A percentile compares a stretch with the other conserved stretches of the same genome.
phyloP scores from a whole-genome alignment of 306 rosid species.

The Arachis stenosperma region DNA sequence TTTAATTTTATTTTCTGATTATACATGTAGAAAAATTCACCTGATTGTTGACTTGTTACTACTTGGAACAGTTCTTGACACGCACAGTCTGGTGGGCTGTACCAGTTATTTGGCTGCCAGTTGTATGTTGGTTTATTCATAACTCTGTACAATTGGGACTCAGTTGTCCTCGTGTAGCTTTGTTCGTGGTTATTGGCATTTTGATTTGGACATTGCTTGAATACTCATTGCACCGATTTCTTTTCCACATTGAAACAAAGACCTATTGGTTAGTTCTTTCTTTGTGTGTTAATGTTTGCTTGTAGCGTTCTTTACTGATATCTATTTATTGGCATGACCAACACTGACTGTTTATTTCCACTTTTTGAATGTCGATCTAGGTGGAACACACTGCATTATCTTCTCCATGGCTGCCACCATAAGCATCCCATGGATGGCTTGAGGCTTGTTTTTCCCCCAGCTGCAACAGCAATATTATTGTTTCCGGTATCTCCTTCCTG shows the following conservation, averaged over 20 bases:
- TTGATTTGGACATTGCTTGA: slow-evolving; percentile 80
- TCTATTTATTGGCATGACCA: slow-evolving; percentile 13
- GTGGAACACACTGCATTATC: slow-evolving; percentile 91
- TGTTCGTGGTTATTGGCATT: slow-evolving; percentile 63
- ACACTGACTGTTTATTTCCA: slow-evolving; percentile 19
- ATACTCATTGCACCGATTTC: slow-evolving; percentile 84
- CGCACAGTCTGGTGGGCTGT: slow-evolving; percentile 94
- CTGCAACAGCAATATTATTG: slow-evolving; percentile 78
- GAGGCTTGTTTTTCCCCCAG: slow-evolving; percentile 96
- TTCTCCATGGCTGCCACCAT: slow-evolving; percentile 97
- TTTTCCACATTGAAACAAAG: slow-evolving; percentile 88
- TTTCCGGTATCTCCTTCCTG: slow-evolving; percentile 63
- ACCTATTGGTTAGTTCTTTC: slow-evolving; percentile 77
- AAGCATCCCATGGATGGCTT: slow-evolving; percentile 98
- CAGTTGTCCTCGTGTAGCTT: slow-evolving; percentile 54
- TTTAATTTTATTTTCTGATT: slow-evolving; percentile 26
- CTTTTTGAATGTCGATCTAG: slow-evolving; percentile 50
- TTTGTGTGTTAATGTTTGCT: slow-evolving; percentile 31
- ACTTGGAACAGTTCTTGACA: slow-evolving; percentile 78
- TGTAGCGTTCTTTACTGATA: slow-evolving; percentile 10
- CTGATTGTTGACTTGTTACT: slow-evolving; percentile 41
- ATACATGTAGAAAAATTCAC: slow-evolving; percentile 6
- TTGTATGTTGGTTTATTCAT: slow-evolving; percentile 67
- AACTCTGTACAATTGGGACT: slow-evolving; percentile 70
- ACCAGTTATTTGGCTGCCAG: slow-evolving; percentile 93